phyloP scores from a whole-genome alignment of 2,329 filamentous ascomycete species.

The Sporothrix humicola region DNA sequence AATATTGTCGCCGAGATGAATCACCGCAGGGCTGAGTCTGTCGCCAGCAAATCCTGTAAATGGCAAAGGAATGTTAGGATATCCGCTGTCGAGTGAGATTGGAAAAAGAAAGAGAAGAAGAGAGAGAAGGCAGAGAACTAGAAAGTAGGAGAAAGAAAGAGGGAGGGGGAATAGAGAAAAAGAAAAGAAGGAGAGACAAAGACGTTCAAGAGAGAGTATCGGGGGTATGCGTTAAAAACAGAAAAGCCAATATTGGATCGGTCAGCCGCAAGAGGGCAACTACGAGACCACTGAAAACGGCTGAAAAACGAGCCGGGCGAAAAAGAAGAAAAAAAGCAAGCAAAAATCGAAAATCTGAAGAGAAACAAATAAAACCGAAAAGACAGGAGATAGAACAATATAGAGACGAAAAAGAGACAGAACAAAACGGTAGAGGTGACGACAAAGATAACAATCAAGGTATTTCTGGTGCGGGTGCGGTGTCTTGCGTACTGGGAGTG shows the following conservation, averaged over 20 bases:
- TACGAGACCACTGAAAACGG: constrained; percentile 1
- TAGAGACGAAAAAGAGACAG: neutral
- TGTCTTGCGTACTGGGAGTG: constrained; percentile 36
- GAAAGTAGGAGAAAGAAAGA: neutral
- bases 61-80: constrained; percentile 21
- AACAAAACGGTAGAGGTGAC: neutral
- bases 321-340: neutral
- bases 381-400: neutral
- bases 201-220: constrained; percentile 3
- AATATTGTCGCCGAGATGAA: constrained; percentile 19
- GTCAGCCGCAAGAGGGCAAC: constrained; percentile 19
- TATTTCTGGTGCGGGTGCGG: constrained; percentile 13
- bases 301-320: neutral
- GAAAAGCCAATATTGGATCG: constrained; percentile 18
- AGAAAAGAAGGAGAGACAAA: constrained; percentile 8
- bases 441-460: neutral
- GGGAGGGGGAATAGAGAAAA: neutral
- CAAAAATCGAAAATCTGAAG: neutral
- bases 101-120: neutral
- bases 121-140: neutral
- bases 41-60: constrained; percentile 30
- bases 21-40: constrained; percentile 16
- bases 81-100: neutral
- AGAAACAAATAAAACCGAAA: neutral
- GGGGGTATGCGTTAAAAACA: constrained; percentile 6